These are phyloP conservation scores for Platanthera zijinensis DNA, from an alignment of 106 monocot species.

Conservation along the genomic window DNA sequence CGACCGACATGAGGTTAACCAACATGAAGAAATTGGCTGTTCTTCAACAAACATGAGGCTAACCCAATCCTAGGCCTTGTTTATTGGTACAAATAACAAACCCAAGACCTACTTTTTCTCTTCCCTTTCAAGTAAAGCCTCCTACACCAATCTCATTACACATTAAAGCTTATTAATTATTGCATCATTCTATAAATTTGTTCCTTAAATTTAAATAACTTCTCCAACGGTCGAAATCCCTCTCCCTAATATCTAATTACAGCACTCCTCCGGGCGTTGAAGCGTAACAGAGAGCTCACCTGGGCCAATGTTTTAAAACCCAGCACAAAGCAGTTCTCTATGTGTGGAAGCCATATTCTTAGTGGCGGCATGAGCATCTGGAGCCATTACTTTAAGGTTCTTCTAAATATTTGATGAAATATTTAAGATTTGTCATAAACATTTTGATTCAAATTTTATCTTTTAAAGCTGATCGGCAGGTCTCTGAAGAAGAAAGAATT, in stretches of 20 bases:
- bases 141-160: background rate
- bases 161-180: background rate
- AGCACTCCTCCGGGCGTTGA: background rate
- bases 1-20: conserved; percentile 47
- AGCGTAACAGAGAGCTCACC: background rate
- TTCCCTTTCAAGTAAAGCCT: background rate
- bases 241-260: background rate
- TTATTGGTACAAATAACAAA: background rate
- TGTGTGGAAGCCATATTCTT: background rate
- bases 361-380: background rate
- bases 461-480: background rate
- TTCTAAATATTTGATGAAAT: background rate
- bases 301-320: too few relatives aligned
- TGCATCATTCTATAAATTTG: background rate
- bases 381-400: background rate
- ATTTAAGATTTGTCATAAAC: background rate
- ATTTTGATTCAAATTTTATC: background rate
- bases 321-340: too few relatives aligned
- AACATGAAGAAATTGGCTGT: conserved; percentile 23
- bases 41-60: background rate
- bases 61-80: background rate
- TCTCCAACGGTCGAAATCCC: background rate
- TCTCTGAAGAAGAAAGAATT: conserved; percentile 15
- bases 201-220: background rate
- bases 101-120: background rate